phyloP scores from a whole-genome alignment of 805 yeast species.

The fission yeast (Schizosaccharomyces pombe) region DNA sequence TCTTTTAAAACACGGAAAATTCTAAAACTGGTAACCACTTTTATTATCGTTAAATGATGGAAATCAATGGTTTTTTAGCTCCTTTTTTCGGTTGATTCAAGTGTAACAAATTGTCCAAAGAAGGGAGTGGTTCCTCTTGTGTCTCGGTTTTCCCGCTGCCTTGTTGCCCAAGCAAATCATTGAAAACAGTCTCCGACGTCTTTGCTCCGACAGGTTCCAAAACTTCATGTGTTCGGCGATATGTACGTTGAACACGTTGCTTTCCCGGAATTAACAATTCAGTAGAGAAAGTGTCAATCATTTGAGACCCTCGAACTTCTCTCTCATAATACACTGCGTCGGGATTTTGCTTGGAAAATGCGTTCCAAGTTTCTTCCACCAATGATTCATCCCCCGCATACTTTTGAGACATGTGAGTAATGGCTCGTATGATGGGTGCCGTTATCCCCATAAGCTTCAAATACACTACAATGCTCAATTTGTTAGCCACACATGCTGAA shows the following conservation, averaged over 20 bases:
- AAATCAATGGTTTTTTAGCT: not conserved
- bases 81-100: not conserved
- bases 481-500: not conserved
- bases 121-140: too few relatives aligned
- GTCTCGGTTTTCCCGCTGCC: too few relatives aligned
- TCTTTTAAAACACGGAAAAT: too few relatives aligned
- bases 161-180: too few relatives aligned
- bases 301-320: too few relatives aligned
- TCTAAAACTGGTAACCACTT: too few relatives aligned
- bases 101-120: too few relatives aligned
- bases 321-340: not conserved
- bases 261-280: too few relatives aligned
- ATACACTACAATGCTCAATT: not conserved
- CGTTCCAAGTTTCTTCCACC: not conserved
- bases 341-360: not conserved
- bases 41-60: not conserved
- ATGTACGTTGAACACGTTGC: too few relatives aligned
- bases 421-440: not conserved
- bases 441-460: not conserved
- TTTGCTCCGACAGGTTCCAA: too few relatives aligned
- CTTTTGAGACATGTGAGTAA: not conserved
- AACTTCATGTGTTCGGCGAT: too few relatives aligned
- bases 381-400: not conserved
- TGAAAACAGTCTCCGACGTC: not conserved
- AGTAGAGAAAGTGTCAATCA: too few relatives aligned